phyloP scores from a whole-genome alignment of 2,329 filamentous ascomycete species.

The Penicillium rolfsii region DNA sequence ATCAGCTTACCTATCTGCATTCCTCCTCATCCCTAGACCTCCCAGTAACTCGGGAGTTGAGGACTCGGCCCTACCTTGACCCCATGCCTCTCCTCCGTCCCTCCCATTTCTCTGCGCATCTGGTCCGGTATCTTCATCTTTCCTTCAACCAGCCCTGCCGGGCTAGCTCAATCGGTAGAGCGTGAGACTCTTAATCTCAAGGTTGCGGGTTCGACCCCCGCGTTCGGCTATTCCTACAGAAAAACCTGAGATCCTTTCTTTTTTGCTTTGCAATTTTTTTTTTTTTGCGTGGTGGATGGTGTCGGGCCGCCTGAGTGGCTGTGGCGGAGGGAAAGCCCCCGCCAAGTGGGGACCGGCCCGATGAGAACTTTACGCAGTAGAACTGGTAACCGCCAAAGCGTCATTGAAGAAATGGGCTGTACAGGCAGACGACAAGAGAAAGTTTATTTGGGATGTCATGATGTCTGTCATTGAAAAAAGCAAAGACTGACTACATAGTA shows the following conservation, averaged over 20 bases:
- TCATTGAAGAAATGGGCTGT: not conserved
- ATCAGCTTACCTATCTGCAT: conserved; percentile 3
- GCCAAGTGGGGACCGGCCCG: conserved; percentile 21
- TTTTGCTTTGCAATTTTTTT: conserved; percentile 6
- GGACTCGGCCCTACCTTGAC: not conserved
- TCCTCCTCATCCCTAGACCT: conserved; percentile 1
- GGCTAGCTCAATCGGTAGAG: conserved; percentile 57
- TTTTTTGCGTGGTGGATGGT: conserved; percentile 4
- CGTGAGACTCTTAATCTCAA: conserved; percentile 56
- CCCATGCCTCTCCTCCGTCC: not conserved
- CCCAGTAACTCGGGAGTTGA: not conserved
- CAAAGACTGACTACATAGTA: not conserved
- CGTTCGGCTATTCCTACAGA: conserved; percentile 41
- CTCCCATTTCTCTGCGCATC: not conserved
- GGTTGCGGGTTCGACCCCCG: conserved; percentile 49
- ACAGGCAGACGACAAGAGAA: not conserved
- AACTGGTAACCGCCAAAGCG: not conserved
- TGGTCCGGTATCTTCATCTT: not conserved
- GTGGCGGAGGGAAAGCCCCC: not conserved
- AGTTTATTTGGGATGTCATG: not conserved
- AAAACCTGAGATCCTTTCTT: conserved; percentile 26
- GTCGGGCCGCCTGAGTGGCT: conserved; percentile 20
- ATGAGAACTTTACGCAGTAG: not conserved
- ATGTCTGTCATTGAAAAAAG: not conserved
- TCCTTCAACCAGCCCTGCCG: conserved; percentile 34